phyloP scores from a whole-genome alignment of 352 stramenopile genomes.

The Phytopythium chamaehyphon region DNA sequence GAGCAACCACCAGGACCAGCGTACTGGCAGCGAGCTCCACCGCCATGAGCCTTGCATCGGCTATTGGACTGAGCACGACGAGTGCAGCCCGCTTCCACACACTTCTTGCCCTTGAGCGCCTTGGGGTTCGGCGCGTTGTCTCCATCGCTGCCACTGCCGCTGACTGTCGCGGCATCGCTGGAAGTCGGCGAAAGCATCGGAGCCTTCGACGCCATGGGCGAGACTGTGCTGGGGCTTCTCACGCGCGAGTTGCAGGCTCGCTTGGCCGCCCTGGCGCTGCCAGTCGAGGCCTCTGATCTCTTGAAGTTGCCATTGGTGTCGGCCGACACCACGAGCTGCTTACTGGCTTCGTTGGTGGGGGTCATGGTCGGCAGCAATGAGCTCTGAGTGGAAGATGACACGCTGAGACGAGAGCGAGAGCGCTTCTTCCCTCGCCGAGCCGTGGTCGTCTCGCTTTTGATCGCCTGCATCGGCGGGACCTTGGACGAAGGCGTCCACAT shows the following conservation, averaged over 20 bases:
- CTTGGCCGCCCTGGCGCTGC: neutral
- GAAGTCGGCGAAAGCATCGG: neutral
- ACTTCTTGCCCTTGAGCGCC: constrained; percentile 71
- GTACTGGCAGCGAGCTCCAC: constrained; percentile 70
- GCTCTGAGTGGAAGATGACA: neutral
- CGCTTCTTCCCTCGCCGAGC: constrained; percentile 4
- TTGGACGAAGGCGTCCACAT: neutral
- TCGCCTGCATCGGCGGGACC: neutral
- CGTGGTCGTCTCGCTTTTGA: neutral
- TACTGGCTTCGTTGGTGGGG: constrained; percentile 17
- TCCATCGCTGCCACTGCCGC: constrained; percentile 14
- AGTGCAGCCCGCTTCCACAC: constrained; percentile 50
- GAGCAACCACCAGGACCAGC: constrained; percentile 52
- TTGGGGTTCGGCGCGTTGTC: constrained; percentile 15
- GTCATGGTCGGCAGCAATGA: constrained; percentile 21
- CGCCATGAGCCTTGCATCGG: constrained; percentile 75
- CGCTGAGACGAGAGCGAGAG: neutral
- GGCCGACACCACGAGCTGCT: constrained; percentile 33
- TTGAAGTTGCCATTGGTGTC: constrained; percentile 10
- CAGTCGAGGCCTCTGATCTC: neutral
- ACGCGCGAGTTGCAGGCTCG: neutral
- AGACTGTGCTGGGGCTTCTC: constrained; percentile 2
- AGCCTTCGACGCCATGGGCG: constrained; percentile 1
- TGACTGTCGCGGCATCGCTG: constrained; percentile 5
- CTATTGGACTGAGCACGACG: constrained; percentile 78